Evolutionary conservation across 2,329 filamentous ascomycete genomes (phyloP).

Genomic region (Ophiognomonia clavigignenti-juglandacearum): DNA sequence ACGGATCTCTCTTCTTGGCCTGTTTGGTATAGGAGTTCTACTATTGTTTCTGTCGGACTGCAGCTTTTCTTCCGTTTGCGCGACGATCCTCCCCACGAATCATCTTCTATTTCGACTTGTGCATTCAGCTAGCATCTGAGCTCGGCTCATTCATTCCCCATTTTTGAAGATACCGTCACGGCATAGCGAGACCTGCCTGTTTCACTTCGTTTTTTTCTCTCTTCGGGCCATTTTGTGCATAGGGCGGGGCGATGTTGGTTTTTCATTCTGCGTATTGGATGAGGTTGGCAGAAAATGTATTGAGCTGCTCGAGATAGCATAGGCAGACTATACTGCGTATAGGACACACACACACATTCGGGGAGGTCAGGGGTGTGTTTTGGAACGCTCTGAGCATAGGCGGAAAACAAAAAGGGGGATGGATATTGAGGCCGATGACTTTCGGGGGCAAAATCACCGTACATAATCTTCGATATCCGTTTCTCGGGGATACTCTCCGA

Average conservation of each 20-base stretch:
- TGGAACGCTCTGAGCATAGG: too few relatives aligned
- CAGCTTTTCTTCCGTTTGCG: constrained; percentile 11
- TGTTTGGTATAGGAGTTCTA: constrained; percentile 10
- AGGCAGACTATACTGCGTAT: constrained; percentile 7
- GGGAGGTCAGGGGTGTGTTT: too few relatives aligned
- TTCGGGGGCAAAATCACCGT: too few relatives aligned
- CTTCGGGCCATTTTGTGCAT: background rate
- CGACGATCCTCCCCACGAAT: constrained; percentile 10
- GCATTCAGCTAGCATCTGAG: constrained; percentile 6
- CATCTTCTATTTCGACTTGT: constrained; percentile 14
- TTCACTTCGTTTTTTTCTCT: constrained; percentile 1
- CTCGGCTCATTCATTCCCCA: constrained; percentile 1
- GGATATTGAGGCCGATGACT: too few relatives aligned
- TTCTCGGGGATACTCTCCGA: too few relatives aligned
- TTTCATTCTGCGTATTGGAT: too few relatives aligned
- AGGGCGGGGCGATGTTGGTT: too few relatives aligned
- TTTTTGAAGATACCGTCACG: constrained; percentile 16
- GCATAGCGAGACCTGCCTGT: constrained; percentile 15
- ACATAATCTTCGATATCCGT: constrained; percentile 13
- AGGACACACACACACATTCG: too few relatives aligned
- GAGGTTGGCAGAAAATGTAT: background rate
- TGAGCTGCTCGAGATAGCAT: background rate
- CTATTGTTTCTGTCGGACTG: constrained; percentile 2
- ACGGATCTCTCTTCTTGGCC: background rate
- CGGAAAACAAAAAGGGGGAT: too few relatives aligned